Evolutionary conservation across 176 grass and related monocot genomes (phyloP).

Genomic region (Triticum turgidum): DNA sequence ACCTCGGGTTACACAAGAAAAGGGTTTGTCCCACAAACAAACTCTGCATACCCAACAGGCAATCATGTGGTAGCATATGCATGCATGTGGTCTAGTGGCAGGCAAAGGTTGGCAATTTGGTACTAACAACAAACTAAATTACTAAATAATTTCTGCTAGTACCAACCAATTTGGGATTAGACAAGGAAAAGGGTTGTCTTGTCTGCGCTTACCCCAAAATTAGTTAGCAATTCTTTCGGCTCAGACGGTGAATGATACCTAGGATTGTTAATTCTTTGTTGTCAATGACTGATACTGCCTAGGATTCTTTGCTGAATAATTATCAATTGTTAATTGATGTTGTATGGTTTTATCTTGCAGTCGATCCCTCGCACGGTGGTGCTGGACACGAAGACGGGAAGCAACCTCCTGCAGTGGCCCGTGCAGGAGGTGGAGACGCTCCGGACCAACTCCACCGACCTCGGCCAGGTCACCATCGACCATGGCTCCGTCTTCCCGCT

Average conservation of each 20-base stretch:
- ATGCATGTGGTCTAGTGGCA: conserved; percentile 7
- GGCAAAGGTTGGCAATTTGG: not conserved
- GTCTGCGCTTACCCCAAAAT: not conserved
- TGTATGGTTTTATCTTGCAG: not conserved
- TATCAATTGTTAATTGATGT: not conserved
- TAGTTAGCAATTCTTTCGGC: not conserved
- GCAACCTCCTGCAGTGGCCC: conserved; percentile 90
- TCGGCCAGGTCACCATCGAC: conserved; percentile 72
- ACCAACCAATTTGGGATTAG: conserved; percentile 14
- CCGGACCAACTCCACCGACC: conserved; percentile 49
- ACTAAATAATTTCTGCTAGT: not conserved
- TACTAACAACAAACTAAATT: not conserved
- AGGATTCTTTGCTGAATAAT: not conserved
- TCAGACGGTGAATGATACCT: not conserved
- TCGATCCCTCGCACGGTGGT: conserved; percentile 67
- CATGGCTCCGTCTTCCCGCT: conserved; percentile 56
- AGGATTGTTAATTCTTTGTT: not conserved
- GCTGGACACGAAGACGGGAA: conserved; percentile 73
- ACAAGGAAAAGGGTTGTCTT: not conserved
- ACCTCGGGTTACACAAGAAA: not conserved
- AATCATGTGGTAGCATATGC: conserved; percentile 31
- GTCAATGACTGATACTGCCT: not conserved
- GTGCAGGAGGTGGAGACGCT: conserved; percentile 46
- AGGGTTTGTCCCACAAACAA: not conserved
- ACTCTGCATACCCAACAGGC: not conserved